A percentile compares a stretch with the other conserved stretches of the same genome.
Conservation (phyloP, 306 rosid genomes). For the Rubus idaeus region DNA sequence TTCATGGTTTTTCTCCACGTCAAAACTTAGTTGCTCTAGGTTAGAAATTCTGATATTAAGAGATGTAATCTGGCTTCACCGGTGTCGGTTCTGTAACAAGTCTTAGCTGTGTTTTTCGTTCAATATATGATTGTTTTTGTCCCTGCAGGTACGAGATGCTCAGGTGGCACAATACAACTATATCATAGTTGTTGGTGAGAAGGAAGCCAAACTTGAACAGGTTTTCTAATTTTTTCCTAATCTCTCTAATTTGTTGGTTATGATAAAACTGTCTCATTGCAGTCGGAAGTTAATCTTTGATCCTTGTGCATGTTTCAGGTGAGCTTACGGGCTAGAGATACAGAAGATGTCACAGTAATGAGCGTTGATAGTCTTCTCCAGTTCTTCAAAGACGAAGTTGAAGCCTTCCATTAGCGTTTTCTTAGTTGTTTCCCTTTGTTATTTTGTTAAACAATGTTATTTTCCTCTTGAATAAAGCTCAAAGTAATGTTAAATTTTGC, state of each 20-base stretch:
- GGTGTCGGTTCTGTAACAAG: background rate
- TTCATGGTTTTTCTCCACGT: background rate
- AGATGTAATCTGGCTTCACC: background rate
- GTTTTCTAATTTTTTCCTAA: slow-evolving; percentile 30
- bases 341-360: slow-evolving; percentile 55
- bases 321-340: slow-evolving; percentile 77
- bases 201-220: slow-evolving; percentile 88
- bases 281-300: slow-evolving; percentile 24
- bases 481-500: too few species aligned
- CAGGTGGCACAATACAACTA: slow-evolving; percentile 84
- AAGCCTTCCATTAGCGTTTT: slow-evolving; percentile 51
- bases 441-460: too few species aligned
- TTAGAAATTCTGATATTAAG: background rate
- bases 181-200: slow-evolving; percentile 92
- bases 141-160: slow-evolving; percentile 83
- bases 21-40: background rate
- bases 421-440: background rate
- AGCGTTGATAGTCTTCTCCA: slow-evolving; percentile 56
- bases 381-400: slow-evolving; percentile 60
- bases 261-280: background rate
- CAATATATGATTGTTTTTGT: slow-evolving; percentile 23
- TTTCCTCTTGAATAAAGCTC: too few species aligned
- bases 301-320: slow-evolving; percentile 59
- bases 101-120: slow-evolving; percentile 1
- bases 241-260: background rate